A percentile compares a stretch with the other conserved stretches of the same genome.
These are phyloP conservation scores for Globisporangium recalcitrans DNA, from an alignment of 352 stramenopile species.

Conservation along the genomic window DNA sequence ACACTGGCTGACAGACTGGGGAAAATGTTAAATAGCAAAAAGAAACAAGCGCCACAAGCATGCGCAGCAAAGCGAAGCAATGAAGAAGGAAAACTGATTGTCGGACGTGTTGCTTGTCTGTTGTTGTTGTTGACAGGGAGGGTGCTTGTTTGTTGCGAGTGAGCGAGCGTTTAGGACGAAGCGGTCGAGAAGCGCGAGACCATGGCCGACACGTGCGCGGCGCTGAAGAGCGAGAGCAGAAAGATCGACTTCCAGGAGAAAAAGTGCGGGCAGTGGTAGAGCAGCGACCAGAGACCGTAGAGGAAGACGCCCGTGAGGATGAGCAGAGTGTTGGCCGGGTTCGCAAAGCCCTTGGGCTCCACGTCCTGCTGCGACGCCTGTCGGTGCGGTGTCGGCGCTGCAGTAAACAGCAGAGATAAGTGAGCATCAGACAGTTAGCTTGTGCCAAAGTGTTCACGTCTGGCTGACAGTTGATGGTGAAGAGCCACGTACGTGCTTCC, in stretches of 20 bases:
- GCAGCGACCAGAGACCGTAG: slow-evolving; percentile 72
- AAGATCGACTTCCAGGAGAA: slow-evolving; percentile 72
- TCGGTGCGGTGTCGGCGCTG: slow-evolving; percentile 37
- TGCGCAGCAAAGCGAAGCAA: background rate
- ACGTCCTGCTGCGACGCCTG: slow-evolving; percentile 33
- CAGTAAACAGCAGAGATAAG: slow-evolving; percentile 3
- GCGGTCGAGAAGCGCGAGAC: slow-evolving; percentile 44
- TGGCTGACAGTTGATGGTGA: background rate
- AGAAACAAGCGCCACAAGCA: background rate
- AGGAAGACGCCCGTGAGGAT: slow-evolving; percentile 57
- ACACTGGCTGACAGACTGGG: background rate
- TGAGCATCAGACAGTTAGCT: background rate
- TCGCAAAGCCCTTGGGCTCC: slow-evolving; percentile 49
- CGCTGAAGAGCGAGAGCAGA: slow-evolving; percentile 60
- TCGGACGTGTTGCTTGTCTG: background rate
- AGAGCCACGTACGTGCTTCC: slow-evolving; percentile 43
- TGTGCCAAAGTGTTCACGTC: slow-evolving; percentile 14
- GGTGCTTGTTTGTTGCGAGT: background rate
- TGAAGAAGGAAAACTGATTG: slow-evolving; percentile 5
- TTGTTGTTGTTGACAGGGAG: background rate
- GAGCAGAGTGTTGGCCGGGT: slow-evolving; percentile 55
- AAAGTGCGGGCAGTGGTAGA: slow-evolving; percentile 75
- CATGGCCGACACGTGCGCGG: slow-evolving; percentile 50
- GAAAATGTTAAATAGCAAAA: slow-evolving; percentile 13
- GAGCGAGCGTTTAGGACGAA: background rate